phyloP scores from a whole-genome alignment of 1,139 yeast genomes.

The Hanseniaspora sp. region DNA sequence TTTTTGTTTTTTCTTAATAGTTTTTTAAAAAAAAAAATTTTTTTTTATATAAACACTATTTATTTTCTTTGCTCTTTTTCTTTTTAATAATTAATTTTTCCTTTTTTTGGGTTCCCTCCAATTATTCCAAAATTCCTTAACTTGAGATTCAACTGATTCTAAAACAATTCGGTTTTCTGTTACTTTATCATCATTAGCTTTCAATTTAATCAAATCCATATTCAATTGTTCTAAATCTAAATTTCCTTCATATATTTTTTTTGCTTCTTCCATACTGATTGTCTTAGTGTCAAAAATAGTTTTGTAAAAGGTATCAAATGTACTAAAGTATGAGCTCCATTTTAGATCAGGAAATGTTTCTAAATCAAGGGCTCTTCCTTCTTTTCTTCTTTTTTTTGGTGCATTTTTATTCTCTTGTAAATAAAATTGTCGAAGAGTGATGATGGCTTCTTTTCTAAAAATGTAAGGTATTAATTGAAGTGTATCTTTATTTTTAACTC shows the following conservation, averaged over 20 bases:
- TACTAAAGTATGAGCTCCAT: conserved; percentile 27
- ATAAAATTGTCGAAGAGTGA: conserved; percentile 69
- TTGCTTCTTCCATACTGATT: not conserved
- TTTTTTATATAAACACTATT: not conserved
- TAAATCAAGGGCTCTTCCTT: conserved; percentile 59
- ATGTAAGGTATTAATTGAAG: conserved; percentile 52
- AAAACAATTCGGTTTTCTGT: not conserved
- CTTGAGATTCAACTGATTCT: not conserved
- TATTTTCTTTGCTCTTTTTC: not conserved
- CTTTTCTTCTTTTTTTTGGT: conserved; percentile 68
- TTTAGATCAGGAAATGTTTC: conserved; percentile 51
- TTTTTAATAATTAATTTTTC: not conserved
- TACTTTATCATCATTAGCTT: not conserved
- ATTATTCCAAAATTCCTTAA: not conserved
- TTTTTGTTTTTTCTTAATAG: too few relatives aligned
- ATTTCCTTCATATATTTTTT: not conserved
- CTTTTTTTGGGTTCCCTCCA: conserved; percentile 12
- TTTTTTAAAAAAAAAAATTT: not conserved
- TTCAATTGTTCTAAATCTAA: conserved; percentile 4
- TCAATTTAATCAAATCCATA: not conserved
- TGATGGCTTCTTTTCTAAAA: conserved; percentile 67
- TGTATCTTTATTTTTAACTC: conserved; percentile 42
- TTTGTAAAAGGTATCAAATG: not conserved
- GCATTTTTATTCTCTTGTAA: conserved; percentile 64
- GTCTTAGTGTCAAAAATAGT: not conserved